Evolutionary conservation across 345 rosid species (phyloP).

Genomic region (Lepidium aucheri): DNA sequence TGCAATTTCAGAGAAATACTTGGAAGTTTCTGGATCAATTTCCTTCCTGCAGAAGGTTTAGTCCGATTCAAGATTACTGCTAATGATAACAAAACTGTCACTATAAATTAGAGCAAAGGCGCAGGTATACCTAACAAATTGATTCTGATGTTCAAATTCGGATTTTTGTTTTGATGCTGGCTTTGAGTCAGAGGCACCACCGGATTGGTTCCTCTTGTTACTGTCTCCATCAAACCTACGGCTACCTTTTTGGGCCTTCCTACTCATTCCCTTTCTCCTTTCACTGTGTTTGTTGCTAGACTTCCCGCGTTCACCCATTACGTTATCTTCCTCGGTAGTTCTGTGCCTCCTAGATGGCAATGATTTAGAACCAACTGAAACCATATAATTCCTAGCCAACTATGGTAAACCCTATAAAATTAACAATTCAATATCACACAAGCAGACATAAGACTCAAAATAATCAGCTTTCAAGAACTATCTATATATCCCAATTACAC

Average conservation of each 20-base stretch:
- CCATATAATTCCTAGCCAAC: slow-evolving; percentile 23
- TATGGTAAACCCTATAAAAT: slow-evolving; percentile 10
- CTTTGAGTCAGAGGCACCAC: slow-evolving; percentile 14
- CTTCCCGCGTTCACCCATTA: slow-evolving; percentile 45
- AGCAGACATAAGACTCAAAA: neutral
- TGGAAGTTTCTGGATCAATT: slow-evolving; percentile 73
- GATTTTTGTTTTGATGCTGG: slow-evolving; percentile 32
- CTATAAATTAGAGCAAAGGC: neutral
- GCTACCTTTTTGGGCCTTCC: slow-evolving; percentile 43
- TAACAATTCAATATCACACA: neutral
- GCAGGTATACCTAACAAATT: slow-evolving; percentile 43
- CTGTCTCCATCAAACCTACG: slow-evolving; percentile 41
- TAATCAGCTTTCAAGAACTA: neutral
- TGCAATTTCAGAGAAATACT: slow-evolving; percentile 75
- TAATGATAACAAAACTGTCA: neutral
- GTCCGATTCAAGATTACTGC: neutral
- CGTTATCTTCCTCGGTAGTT: slow-evolving; percentile 26
- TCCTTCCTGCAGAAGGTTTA: slow-evolving; percentile 50
- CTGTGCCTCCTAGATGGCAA: slow-evolving; percentile 31
- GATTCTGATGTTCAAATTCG: slow-evolving; percentile 37
- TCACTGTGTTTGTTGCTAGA: slow-evolving; percentile 31
- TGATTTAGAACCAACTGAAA: slow-evolving; percentile 52
- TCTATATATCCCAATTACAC: neutral
- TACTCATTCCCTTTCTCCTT: slow-evolving; percentile 36
- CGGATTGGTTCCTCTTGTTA: slow-evolving; percentile 29